Conservation (phyloP, 768 basidiomycete genomes). For the Lactifluus volemus region DNA sequence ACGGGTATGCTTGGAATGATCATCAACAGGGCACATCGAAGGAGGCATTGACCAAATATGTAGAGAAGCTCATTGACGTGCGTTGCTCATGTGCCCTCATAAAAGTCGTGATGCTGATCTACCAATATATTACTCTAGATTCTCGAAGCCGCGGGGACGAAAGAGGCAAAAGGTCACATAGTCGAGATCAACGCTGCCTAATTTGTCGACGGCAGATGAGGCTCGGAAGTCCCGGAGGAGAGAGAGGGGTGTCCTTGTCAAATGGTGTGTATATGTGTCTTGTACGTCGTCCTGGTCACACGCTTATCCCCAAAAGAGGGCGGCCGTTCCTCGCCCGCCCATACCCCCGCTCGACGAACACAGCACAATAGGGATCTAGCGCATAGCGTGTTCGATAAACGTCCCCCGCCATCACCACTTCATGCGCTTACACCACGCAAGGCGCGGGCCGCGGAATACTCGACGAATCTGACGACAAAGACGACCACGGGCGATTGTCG, state of each 20-base stretch:
- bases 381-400: slow-evolving; percentile 43
- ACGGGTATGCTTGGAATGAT: slow-evolving; percentile 79
- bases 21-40: slow-evolving; percentile 67
- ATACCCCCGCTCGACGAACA: neutral
- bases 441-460: slow-evolving; percentile 23
- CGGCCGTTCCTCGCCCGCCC: neutral
- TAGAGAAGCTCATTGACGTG: slow-evolving; percentile 65
- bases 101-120: slow-evolving; percentile 6
- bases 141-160: slow-evolving; percentile 42
- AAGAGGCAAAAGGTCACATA: slow-evolving; percentile 47
- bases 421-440: slow-evolving; percentile 43
- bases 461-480: neutral
- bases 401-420: slow-evolving; percentile 57
- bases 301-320: neutral
- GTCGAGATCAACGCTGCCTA: slow-evolving; percentile 50
- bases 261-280: neutral
- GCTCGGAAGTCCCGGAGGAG: neutral
- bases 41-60: slow-evolving; percentile 65
- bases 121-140: slow-evolving; percentile 34
- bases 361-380: neutral
- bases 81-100: slow-evolving; percentile 18
- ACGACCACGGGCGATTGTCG: slow-evolving; percentile 6
- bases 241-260: neutral
- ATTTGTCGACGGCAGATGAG: neutral
- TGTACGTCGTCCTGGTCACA: neutral